Evolutionary conservation across 2,329 filamentous ascomycete genomes (phyloP), one percentile per base, ranked within the genome.

Genomic region (Pseudofabraea citricarpa): DNA sequence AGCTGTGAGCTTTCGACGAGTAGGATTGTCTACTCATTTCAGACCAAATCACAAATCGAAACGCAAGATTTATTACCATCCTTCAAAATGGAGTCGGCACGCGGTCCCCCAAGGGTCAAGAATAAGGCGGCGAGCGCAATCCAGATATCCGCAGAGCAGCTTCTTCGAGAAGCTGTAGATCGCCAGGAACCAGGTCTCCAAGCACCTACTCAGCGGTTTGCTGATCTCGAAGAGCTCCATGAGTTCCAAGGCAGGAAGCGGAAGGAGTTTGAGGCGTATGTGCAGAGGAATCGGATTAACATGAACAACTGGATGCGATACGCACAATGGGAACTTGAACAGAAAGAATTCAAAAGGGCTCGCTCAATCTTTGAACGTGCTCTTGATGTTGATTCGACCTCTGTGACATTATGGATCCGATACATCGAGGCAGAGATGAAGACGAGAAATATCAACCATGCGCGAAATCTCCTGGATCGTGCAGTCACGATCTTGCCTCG

Each of bases 221-320:
- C 88, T 54, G 93, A 98, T 58, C 79, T 98, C 57, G 93, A 98
- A 71, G 93, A 98, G 72, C 81, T 98, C 37, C 91, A 97, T 71
- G 93, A 97, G 68, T 95, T 87, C 67, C 93, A 98, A 67, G 91
- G 90, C 43, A 81, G 93, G 52, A 97, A 97, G 71, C 79, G 93
- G 55, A 93, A 90, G 66, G 93, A 95, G 60, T 98, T 95, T 57
- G 93, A 98, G 68, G 88, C 95, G 72, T 97, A 97, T 83, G 88
- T 97, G 48, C 84, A 90, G 52, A 86, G 93, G 52, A 97, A 97
- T 63, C 74, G 91, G 60, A 77, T 96, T 63, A 95, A 94, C 61
- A 90, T 97, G 77, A 95, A 95, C 73, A 97, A 97, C 68, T 98
- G 93, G 93, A 89, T 93, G 77, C 87, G 90, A 60, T 98, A 98